Evolutionary conservation across 1,284 basidiomycete species (phyloP).

Genomic region (Cryptococcus sp.): DNA sequence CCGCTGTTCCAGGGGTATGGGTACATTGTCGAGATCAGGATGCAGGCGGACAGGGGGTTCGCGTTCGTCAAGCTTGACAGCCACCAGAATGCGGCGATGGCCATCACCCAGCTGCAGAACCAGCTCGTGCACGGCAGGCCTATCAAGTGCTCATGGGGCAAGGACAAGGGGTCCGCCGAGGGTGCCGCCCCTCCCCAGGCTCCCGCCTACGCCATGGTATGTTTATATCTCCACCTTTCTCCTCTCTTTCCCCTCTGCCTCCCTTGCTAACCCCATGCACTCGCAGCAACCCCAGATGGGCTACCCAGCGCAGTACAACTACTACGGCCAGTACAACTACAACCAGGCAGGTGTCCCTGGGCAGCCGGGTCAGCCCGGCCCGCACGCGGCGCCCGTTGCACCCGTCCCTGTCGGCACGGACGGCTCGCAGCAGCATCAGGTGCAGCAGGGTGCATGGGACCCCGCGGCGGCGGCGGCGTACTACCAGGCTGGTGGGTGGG

Average conservation of each 20-base stretch:
- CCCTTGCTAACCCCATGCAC: background rate
- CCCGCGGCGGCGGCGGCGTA: slow-evolving; percentile 37
- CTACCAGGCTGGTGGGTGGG: slow-evolving; percentile 43
- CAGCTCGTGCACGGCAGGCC: slow-evolving; percentile 92
- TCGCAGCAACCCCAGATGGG: slow-evolving; percentile 26
- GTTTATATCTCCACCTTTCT: slow-evolving; percentile 1
- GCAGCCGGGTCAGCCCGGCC: slow-evolving; percentile 35
- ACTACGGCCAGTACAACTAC: slow-evolving; percentile 46
- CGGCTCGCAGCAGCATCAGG: slow-evolving; percentile 10
- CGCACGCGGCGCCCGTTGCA: slow-evolving; percentile 10
- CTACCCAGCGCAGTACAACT: slow-evolving; percentile 35
- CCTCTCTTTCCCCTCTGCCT: background rate
- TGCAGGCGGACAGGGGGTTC: slow-evolving; percentile 97
- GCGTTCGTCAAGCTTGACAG: slow-evolving; percentile 98
- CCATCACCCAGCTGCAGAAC: slow-evolving; percentile 91
- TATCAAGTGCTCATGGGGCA: slow-evolving; percentile 98
- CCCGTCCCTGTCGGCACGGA: slow-evolving; percentile 6
- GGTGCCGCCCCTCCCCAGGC: slow-evolving; percentile 13
- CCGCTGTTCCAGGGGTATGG: slow-evolving; percentile 91
- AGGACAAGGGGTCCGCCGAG: slow-evolving; percentile 61
- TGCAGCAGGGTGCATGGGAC: slow-evolving; percentile 32
- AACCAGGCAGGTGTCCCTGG: slow-evolving; percentile 38
- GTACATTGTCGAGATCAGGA: slow-evolving; percentile 94
- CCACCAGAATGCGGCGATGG: slow-evolving; percentile 95
- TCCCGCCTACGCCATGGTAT: slow-evolving; percentile 21